These are phyloP conservation scores for Suillus bovinus DNA, from an alignment of 768 basidiomycete genomes.

Conservation along the genomic window DNA sequence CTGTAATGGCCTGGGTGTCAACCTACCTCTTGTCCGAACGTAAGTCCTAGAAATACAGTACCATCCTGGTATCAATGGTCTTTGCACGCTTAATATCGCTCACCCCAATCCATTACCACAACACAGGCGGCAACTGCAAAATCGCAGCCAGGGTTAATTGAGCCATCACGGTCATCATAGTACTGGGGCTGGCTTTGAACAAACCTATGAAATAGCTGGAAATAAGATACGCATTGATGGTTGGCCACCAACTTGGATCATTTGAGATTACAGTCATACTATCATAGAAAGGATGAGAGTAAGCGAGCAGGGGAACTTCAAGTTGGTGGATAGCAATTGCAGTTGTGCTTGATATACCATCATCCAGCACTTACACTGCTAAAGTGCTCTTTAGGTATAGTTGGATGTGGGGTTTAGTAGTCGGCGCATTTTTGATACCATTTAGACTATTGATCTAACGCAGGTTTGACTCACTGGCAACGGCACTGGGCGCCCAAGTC, in stretches of 20 bases:
- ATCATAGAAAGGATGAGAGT: background rate
- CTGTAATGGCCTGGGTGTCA: no score
- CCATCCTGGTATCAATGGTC: background rate
- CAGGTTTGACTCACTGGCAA: no score
- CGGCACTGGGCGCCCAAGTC: no score
- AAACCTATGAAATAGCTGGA: background rate
- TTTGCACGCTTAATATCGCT: background rate
- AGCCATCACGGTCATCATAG: background rate
- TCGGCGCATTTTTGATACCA: no score
- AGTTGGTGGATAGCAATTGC: no score
- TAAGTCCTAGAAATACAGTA: background rate
- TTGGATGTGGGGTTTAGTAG: no score
- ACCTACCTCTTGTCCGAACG: background rate
- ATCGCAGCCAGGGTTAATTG: background rate
- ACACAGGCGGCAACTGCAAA: background rate
- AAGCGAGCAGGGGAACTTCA: no score
- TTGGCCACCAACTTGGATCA: background rate
- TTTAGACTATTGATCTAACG: no score
- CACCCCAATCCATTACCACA: background rate
- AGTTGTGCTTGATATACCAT: no score
- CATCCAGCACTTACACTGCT: no score
- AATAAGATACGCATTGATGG: background rate
- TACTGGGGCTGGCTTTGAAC: background rate
- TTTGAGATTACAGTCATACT: background rate
- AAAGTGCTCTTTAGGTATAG: no score